phyloP scores from a whole-genome alignment of 164 flowering plant genomes.

The Berberis thunbergii region DNA sequence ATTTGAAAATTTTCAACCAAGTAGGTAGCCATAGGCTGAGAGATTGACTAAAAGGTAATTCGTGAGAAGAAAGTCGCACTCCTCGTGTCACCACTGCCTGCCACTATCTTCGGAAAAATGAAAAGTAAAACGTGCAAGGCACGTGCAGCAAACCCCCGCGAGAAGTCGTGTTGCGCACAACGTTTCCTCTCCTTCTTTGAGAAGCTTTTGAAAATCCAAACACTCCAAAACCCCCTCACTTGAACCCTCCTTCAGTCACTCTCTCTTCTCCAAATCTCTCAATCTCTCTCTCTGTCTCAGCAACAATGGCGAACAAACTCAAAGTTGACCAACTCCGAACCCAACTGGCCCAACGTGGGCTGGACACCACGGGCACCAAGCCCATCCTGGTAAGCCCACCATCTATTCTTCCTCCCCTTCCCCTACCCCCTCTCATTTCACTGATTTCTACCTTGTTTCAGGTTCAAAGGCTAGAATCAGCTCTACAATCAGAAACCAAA shows the following conservation, averaged over 20 bases:
- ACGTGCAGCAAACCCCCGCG: no score
- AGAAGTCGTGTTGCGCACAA: no score
- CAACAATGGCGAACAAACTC: constrained; percentile 39
- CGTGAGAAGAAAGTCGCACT: no score
- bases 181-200: not conserved
- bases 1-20: no score
- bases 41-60: no score
- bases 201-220: not conserved
- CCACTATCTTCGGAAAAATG: no score
- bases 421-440: not conserved
- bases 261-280: no score
- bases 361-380: constrained; percentile 49
- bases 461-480: constrained; percentile 53
- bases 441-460: constrained; percentile 3
- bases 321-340: constrained; percentile 57
- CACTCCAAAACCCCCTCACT: not conserved
- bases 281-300: not conserved
- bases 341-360: constrained; percentile 53
- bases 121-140: no score
- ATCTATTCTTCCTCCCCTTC: not conserved
- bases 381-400: constrained; percentile 24
- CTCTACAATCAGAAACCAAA: constrained; percentile 25
- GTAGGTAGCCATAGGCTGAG: no score
- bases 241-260: no score
- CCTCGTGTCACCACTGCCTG: no score